These are phyloP conservation scores for Ogataea saltuana DNA, from an alignment of 805 yeast genomes.

Conservation along the genomic window DNA sequence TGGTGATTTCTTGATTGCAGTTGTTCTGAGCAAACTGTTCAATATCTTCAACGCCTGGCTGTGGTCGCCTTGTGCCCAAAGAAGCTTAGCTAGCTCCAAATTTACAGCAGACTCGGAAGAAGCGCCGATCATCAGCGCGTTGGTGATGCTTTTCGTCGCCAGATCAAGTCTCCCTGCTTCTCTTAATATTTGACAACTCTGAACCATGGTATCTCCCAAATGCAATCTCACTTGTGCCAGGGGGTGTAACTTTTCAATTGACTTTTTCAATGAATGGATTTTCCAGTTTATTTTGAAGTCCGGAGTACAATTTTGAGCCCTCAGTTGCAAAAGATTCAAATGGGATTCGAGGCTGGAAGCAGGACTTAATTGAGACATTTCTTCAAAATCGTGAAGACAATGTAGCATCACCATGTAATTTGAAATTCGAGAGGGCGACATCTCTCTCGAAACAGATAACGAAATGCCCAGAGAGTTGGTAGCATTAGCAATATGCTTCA, in stretches of 20 bases:
- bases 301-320: conserved; percentile 30
- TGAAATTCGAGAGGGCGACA: conserved; percentile 52
- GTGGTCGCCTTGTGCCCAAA: conserved; percentile 90
- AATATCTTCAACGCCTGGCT: conserved; percentile 76
- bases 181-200: conserved; percentile 65
- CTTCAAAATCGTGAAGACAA: conserved; percentile 58
- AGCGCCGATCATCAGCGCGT: conserved; percentile 51
- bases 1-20: conserved; percentile 20
- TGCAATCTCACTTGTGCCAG: conserved; percentile 28
- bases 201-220: conserved; percentile 54
- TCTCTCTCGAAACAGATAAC: conserved; percentile 48
- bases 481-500: conserved; percentile 48
- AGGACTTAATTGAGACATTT: conserved; percentile 32
- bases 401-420: conserved; percentile 56
- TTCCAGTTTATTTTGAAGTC: conserved; percentile 49
- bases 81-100: conserved; percentile 73
- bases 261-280: conserved; percentile 44
- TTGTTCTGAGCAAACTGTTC: conserved; percentile 38
- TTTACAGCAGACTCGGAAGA: conserved; percentile 45
- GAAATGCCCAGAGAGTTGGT: conserved; percentile 61
- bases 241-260: conserved; percentile 36
- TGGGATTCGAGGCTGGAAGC: conserved; percentile 17
- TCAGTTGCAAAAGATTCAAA: conserved; percentile 19
- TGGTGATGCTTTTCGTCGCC: conserved; percentile 66
- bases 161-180: conserved; percentile 68